Conservation (phyloP, 192 early-diverging fungal species). For the Gryganskiella cystojenkinii region DNA sequence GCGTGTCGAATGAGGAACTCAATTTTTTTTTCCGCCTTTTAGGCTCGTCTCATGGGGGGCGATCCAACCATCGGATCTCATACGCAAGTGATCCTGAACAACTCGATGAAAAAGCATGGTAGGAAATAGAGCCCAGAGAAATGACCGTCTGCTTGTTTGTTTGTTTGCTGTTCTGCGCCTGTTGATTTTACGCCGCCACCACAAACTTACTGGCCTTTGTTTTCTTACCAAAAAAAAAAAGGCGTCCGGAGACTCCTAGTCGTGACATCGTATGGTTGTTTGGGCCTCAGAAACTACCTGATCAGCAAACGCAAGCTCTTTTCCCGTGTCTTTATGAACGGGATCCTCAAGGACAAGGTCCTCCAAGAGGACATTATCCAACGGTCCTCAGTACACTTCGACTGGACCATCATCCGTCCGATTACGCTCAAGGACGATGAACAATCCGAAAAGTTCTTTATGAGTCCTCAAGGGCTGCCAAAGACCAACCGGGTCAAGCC, state of each 20-base stretch:
- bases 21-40: neutral
- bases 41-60: constrained; percentile 39
- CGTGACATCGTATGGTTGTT: constrained; percentile 43
- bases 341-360: constrained; percentile 52
- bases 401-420: constrained; percentile 56
- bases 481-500: constrained; percentile 33
- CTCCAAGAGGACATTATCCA: constrained; percentile 51
- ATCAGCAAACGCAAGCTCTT: constrained; percentile 41
- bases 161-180: no score
- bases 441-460: constrained; percentile 28
- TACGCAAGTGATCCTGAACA: constrained; percentile 46
- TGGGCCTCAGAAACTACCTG: constrained; percentile 43
- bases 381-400: constrained; percentile 30
- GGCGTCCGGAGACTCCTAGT: constrained; percentile 44
- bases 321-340: constrained; percentile 48
- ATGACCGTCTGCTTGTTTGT: no score
- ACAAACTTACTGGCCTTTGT: no score
- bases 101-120: constrained; percentile 51
- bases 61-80: constrained; percentile 46
- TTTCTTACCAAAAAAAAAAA: no score
- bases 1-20: neutral
- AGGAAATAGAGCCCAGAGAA: constrained; percentile 1
- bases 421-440: constrained; percentile 50
- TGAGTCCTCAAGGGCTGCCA: constrained; percentile 33
- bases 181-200: no score